Percentiles rank a stretch among this genome's conserved stretches.
Conservation (phyloP, 1,284 basidiomycete genomes). For the Inonotus obliquus region DNA sequence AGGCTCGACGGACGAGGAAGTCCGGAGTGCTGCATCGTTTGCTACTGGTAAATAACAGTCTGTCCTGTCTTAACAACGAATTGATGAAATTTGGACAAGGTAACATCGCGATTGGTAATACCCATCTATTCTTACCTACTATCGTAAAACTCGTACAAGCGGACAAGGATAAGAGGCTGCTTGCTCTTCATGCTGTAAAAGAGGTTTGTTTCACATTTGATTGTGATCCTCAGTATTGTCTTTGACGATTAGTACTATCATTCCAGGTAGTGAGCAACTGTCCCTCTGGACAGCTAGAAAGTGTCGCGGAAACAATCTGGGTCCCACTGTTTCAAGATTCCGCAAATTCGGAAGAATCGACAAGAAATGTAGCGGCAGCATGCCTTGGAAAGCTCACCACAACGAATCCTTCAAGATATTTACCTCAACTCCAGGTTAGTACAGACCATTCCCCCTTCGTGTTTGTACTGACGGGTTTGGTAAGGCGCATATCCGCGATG, state of each 20-base stretch:
- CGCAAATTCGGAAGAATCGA: constrained; percentile 82
- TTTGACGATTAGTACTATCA: not conserved
- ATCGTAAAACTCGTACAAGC: constrained; percentile 81
- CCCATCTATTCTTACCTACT: constrained; percentile 78
- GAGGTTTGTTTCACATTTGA: constrained; percentile 49
- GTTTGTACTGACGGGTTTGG: constrained; percentile 6
- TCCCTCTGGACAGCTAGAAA: constrained; percentile 75
- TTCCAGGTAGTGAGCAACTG: constrained; percentile 85
- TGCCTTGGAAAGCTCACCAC: constrained; percentile 95
- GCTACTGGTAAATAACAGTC: constrained; percentile 64
- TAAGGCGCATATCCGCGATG: constrained; percentile 64
- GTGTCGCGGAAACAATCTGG: constrained; percentile 87
- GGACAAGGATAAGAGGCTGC: constrained; percentile 72
- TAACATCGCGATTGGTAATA: constrained; percentile 91
- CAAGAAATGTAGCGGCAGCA: constrained; percentile 92
- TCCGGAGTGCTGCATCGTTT: constrained; percentile 86
- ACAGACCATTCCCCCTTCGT: not conserved
- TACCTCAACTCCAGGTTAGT: constrained; percentile 86
- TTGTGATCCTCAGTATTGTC: not conserved
- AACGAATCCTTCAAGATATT: constrained; percentile 82
- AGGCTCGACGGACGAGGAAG: constrained; percentile 72
- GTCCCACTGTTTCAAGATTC: constrained; percentile 84
- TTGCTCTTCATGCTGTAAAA: constrained; percentile 90
- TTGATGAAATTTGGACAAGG: constrained; percentile 40
- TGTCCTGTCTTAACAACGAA: not conserved